Conservation (phyloP, 176 grass and related monocot species). For the Panicum miliaceum region DNA sequence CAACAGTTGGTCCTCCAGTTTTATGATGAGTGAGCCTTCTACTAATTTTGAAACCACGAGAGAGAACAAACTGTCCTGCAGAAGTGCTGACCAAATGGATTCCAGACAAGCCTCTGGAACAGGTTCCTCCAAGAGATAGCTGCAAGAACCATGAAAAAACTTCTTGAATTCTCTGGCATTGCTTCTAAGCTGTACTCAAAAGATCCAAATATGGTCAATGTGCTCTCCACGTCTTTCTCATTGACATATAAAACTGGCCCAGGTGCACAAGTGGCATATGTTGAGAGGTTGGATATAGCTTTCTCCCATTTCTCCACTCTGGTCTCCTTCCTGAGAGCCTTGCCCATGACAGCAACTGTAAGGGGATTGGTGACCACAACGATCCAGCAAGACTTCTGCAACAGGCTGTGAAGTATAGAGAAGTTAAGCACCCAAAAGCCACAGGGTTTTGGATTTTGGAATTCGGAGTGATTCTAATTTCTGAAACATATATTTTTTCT, state of each 20-base stretch:
- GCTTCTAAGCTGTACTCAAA: slow-evolving; percentile 90
- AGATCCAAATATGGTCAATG: slow-evolving; percentile 81
- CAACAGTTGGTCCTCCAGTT: slow-evolving; percentile 65
- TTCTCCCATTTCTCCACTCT: slow-evolving; percentile 77
- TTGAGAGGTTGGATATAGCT: slow-evolving; percentile 77
- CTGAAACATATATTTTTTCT: not conserved
- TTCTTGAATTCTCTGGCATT: slow-evolving; percentile 76
- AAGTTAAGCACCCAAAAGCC: slow-evolving; percentile 2
- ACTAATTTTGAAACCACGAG: slow-evolving; percentile 73
- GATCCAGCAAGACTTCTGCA: slow-evolving; percentile 61
- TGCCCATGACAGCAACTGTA: slow-evolving; percentile 84
- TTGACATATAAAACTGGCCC: slow-evolving; percentile 85
- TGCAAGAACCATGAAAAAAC: slow-evolving; percentile 67
- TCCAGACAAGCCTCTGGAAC: slow-evolving; percentile 79
- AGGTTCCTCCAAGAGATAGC: slow-evolving; percentile 71
- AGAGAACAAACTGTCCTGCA: slow-evolving; percentile 65
- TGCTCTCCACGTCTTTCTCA: slow-evolving; percentile 82
- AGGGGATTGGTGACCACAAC: slow-evolving; percentile 84
- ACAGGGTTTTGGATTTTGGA: not conserved
- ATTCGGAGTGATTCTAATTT: slow-evolving; percentile 12
- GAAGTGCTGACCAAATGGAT: slow-evolving; percentile 65
- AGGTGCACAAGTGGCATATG: slow-evolving; percentile 70
- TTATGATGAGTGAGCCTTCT: slow-evolving; percentile 81
- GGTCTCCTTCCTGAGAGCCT: slow-evolving; percentile 83
- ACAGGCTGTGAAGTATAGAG: slow-evolving; percentile 41